Conservation (phyloP, 257 asterid species). For the Jaltomata sinuosa region DNA sequence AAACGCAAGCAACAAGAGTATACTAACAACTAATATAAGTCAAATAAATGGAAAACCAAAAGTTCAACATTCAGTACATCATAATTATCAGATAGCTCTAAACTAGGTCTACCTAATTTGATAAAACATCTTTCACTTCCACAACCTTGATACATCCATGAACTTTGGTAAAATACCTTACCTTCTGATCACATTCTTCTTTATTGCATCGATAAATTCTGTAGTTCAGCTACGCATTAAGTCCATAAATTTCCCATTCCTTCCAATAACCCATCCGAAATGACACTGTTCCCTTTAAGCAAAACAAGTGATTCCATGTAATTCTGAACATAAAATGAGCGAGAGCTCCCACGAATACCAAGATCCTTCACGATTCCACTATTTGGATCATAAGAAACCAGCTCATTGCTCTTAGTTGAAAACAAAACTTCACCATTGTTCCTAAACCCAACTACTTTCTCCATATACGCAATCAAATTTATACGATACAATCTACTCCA, state of each 20-base stretch:
- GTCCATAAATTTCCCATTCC: background rate
- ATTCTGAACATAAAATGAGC: slow-evolving; percentile 27
- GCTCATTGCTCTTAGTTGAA: slow-evolving; percentile 5
- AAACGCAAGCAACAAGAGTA: background rate
- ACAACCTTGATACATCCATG: background rate
- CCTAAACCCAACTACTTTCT: slow-evolving; percentile 32
- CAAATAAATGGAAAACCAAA: background rate
- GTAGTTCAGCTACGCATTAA: background rate
- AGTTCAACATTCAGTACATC: background rate
- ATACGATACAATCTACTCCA: slow-evolving; percentile 48
- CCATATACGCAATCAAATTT: slow-evolving; percentile 10
- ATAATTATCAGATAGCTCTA: background rate
- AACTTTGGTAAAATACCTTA: background rate
- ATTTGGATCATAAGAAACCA: slow-evolving; percentile 26
- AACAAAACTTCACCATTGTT: slow-evolving; percentile 33
- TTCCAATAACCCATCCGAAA: background rate
- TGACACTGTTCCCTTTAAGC: slow-evolving; percentile 11
- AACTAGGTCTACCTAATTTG: background rate
- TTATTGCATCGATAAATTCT: background rate
- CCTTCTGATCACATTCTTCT: background rate
- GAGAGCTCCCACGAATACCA: slow-evolving; percentile 27
- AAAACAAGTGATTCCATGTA: slow-evolving; percentile 39
- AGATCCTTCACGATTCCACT: slow-evolving; percentile 8
- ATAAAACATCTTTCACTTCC: background rate
- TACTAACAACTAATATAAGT: background rate